Percentiles rank a stretch among this genome's conserved stretches.
These are phyloP conservation scores for Ilex aquifolium DNA, from an alignment of 257 asterid genomes.

Conservation along the genomic window DNA sequence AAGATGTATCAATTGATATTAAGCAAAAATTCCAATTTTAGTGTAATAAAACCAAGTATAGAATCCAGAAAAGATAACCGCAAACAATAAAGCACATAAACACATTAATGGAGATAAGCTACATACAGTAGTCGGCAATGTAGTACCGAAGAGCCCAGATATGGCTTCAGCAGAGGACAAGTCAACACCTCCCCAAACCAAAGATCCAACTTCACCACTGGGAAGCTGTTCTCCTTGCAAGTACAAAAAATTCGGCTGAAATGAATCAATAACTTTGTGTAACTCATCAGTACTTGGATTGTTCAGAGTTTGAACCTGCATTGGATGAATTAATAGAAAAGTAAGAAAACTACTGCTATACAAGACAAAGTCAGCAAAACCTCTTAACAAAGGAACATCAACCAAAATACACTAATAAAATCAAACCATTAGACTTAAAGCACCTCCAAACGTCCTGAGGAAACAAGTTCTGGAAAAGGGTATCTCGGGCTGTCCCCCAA, in stretches of 20 bases:
- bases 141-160: conserved; percentile 52
- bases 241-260: conserved; percentile 79
- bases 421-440: not conserved
- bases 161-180: conserved; percentile 58
- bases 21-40: not conserved
- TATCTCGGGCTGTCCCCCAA: conserved; percentile 36
- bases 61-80: not conserved
- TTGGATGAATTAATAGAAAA: conserved; percentile 2
- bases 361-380: not conserved
- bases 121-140: conserved; percentile 69
- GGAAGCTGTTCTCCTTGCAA: conserved; percentile 69
- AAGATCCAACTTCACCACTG: conserved; percentile 56
- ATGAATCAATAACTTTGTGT: conserved; percentile 52
- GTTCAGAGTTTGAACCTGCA: conserved; percentile 75
- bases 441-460: conserved; percentile 94
- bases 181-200: conserved; percentile 55
- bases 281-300: conserved; percentile 71
- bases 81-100: not conserved
- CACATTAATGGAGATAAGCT: conserved; percentile 9
- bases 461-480: conserved; percentile 62
- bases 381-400: not conserved
- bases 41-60: conserved; percentile 1
- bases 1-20: not conserved
- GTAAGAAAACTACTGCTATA: conserved; percentile 2
- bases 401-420: not conserved